Evolutionary conservation across 495 filamentous ascomycete genomes (phyloP), one percentile per base, ranked within the genome.

Genomic region (Aspergillus hancockii): DNA sequence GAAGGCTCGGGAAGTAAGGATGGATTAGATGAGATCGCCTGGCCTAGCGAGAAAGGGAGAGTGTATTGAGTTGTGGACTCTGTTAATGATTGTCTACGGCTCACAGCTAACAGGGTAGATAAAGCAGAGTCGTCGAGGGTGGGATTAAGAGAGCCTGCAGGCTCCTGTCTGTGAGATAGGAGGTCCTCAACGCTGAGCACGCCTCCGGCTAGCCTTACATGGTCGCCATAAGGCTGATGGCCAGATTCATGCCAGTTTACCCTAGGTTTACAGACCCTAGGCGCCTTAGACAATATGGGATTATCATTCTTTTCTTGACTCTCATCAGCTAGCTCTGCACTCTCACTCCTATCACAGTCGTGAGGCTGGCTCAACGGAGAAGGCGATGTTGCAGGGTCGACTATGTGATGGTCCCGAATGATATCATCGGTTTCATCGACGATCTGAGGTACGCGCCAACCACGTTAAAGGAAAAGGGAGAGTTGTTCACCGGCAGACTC

Each of bases 1-100:
- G 18, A 38, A 12, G 45, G 60, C 43, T 31, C 19, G 49, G 28
- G 55, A 8, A 19, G 50, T 28, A 55, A 50, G 31, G 31, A 16
- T 41, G 3, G 22, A 36, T 54, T 30, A 6, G 40, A 36, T 21
- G 41, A 58, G 28, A n/a, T 45, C 41, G 38, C 51, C 28, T 54
- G 60, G 4, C 50, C 41, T 4, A 62, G 58, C 5, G 38, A 60
- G 41, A 55, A 54, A 18, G 58, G 58, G n/a, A n/a, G 40, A n/a
- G 19, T 40, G 30, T 38, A 57, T 19, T 49, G 12, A n/a, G 46
- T 21, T 19, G 46, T 13, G 46, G 46, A 49, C 21, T 49, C 46
- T 23, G 46, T 18, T 4, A 4, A 19, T 49, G 25, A 28, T 3
- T 28, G 25, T 3, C 25, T 3, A 28, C 25, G 7, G 25, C 25